Evolutionary conservation across 2,329 filamentous ascomycete genomes (phyloP).

Genomic region (Nemania sp.): DNA sequence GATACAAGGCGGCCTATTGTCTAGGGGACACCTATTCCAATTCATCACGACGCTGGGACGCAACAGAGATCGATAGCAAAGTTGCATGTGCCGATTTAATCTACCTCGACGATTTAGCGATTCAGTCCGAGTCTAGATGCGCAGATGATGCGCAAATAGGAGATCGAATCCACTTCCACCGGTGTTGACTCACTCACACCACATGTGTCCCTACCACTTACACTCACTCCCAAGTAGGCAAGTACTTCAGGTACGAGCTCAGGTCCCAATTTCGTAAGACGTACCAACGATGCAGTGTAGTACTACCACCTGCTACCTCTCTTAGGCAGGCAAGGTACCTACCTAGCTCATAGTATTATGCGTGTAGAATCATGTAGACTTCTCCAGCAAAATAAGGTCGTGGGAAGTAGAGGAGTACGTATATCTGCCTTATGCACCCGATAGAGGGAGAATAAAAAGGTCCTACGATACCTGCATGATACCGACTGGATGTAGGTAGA

Average conservation of each 20-base stretch:
- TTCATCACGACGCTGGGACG: neutral
- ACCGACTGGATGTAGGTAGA: too few relatives aligned
- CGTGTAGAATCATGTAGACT: too few relatives aligned
- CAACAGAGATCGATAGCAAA: neutral
- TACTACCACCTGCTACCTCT: too few relatives aligned
- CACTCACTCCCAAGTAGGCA: too few relatives aligned
- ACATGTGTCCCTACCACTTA: neutral
- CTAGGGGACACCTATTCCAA: conserved; percentile 19
- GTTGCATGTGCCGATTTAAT: conserved; percentile 5
- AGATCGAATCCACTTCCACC: conserved; percentile 17
- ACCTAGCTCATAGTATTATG: too few relatives aligned
- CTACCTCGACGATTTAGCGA: neutral
- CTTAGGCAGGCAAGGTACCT: too few relatives aligned
- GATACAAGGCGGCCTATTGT: conserved; percentile 17
- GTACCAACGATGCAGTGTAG: too few relatives aligned
- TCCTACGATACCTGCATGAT: too few relatives aligned
- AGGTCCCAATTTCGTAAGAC: conserved; percentile 16
- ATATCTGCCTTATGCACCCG: too few relatives aligned
- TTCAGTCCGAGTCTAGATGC: neutral
- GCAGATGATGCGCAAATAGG: conserved; percentile 5
- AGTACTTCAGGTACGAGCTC: neutral
- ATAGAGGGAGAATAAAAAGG: too few relatives aligned
- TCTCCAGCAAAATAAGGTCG: too few relatives aligned
- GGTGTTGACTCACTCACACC: conserved; percentile 23
- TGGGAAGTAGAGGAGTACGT: too few relatives aligned